Evolutionary conservation across 176 grass and related monocot genomes (phyloP).

Genomic region (Phoenix roebelenii): DNA sequence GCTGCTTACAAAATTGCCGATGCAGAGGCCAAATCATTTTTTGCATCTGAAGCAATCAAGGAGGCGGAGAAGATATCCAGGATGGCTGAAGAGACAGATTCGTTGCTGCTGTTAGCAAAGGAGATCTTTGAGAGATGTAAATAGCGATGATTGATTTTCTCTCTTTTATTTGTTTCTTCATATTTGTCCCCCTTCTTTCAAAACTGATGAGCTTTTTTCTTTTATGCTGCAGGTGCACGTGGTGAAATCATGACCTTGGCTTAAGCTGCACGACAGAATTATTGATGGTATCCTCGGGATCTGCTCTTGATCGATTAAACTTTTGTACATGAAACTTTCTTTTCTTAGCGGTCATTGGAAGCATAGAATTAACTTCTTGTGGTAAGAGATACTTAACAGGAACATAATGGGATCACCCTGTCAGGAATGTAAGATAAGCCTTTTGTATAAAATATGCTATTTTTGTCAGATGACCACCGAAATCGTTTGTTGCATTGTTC

Average conservation of each 20-base stretch:
- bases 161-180: background rate
- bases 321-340: too few relatives aligned
- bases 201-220: background rate
- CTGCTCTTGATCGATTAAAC: too few relatives aligned
- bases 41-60: conserved; percentile 70
- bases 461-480: too few relatives aligned
- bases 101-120: conserved; percentile 44
- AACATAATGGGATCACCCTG: too few relatives aligned
- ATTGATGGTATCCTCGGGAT: background rate
- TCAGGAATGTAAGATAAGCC: too few relatives aligned
- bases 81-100: conserved; percentile 59
- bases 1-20: conserved; percentile 71
- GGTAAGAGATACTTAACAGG: too few relatives aligned
- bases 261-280: conserved; percentile 15
- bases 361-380: too few relatives aligned
- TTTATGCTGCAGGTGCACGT: conserved; percentile 35
- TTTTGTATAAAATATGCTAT: too few relatives aligned
- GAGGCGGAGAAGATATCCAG: conserved; percentile 59
- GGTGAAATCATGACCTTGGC: conserved; percentile 41
- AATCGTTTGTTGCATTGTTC: too few relatives aligned
- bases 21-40: conserved; percentile 62
- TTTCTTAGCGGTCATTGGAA: too few relatives aligned
- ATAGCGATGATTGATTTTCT: conserved; percentile 2
- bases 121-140: conserved; percentile 77
- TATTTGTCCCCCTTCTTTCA: background rate